Percentiles rank a stretch among this genome's conserved stretches.
phyloP scores from a whole-genome alignment of 176 grass and related monocot species.

The Phragmites australis region DNA sequence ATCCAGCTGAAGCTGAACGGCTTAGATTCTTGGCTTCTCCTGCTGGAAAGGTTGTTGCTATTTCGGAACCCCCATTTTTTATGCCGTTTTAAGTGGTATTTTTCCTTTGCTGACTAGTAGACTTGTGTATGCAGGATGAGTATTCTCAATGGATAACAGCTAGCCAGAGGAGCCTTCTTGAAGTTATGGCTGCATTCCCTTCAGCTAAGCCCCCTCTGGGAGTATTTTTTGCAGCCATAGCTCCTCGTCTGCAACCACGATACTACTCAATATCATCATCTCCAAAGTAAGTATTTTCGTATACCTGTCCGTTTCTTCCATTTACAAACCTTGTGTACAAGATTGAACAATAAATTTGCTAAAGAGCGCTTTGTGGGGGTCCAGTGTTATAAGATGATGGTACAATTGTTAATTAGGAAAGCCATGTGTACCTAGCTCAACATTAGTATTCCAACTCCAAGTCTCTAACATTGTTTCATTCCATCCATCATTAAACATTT shows the following conservation, averaged over 20 bases:
- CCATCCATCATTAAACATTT: background rate
- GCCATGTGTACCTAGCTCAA: background rate
- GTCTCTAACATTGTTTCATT: slow-evolving; percentile 6
- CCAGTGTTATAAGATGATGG: background rate
- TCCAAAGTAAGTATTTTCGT: slow-evolving; percentile 53
- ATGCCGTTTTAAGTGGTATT: background rate
- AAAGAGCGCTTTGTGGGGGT: background rate
- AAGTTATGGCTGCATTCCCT: slow-evolving; percentile 86
- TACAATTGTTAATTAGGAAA: background rate
- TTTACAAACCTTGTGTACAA: background rate
- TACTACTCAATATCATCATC: slow-evolving; percentile 96
- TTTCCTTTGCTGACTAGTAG: slow-evolving; percentile 9
- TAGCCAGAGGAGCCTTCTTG: slow-evolving; percentile 87
- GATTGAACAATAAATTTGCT: slow-evolving; percentile 2
- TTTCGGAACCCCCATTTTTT: background rate
- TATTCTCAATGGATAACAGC: slow-evolving; percentile 88
- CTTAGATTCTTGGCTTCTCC: slow-evolving; percentile 81
- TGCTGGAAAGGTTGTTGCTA: slow-evolving; percentile 77
- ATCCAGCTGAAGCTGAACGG: slow-evolving; percentile 64
- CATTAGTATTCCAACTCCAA: background rate
- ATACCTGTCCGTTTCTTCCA: background rate
- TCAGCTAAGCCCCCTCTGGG: slow-evolving; percentile 81
- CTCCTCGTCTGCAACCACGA: slow-evolving; percentile 80
- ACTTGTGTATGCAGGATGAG: slow-evolving; percentile 63
- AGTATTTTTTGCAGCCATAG: slow-evolving; percentile 82